phyloP scores from a whole-genome alignment of 768 basidiomycete species.

The Lactarius tabidus region DNA sequence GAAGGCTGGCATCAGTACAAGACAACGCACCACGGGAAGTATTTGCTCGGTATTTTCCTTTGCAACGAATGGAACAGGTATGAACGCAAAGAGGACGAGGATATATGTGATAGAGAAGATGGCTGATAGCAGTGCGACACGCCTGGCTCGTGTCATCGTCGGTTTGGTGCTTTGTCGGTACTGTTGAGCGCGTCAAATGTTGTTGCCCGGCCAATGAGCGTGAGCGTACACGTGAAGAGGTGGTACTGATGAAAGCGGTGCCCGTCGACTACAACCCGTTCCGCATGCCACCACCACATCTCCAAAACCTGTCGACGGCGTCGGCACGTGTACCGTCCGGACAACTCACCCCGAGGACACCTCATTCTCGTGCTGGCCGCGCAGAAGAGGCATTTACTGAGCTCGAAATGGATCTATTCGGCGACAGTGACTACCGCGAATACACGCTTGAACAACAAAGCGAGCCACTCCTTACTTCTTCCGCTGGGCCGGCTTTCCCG shows the following conservation, averaged over 20 bases:
- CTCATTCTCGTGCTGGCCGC: conserved; percentile 56
- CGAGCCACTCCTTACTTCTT: conserved; percentile 49
- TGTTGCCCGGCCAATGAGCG: not conserved
- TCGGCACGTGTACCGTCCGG: conserved; percentile 8
- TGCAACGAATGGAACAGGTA: conserved; percentile 54
- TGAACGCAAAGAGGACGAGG: conserved; percentile 49
- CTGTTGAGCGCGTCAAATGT: not conserved
- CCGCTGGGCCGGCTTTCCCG: conserved; percentile 35
- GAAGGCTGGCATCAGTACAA: not conserved
- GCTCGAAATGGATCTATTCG: conserved; percentile 43
- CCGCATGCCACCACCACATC: conserved; percentile 23
- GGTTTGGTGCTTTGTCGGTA: conserved; percentile 3
- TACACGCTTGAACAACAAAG: conserved; percentile 32
- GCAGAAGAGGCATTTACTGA: conserved; percentile 52
- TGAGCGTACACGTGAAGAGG: not conserved
- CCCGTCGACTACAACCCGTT: not conserved
- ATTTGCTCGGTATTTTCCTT: conserved; percentile 44
- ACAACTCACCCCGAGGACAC: conserved; percentile 53
- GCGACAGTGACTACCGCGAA: conserved; percentile 39
- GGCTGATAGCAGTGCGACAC: conserved; percentile 45
- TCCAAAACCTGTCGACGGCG: conserved; percentile 10
- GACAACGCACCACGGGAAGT: conserved; percentile 53
- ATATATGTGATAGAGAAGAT: conserved; percentile 49
- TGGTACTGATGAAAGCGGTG: conserved; percentile 1
- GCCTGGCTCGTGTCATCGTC: conserved; percentile 59